Conservation (phyloP, 2,329 filamentous ascomycete genomes). For the Bisporella sp. region DNA sequence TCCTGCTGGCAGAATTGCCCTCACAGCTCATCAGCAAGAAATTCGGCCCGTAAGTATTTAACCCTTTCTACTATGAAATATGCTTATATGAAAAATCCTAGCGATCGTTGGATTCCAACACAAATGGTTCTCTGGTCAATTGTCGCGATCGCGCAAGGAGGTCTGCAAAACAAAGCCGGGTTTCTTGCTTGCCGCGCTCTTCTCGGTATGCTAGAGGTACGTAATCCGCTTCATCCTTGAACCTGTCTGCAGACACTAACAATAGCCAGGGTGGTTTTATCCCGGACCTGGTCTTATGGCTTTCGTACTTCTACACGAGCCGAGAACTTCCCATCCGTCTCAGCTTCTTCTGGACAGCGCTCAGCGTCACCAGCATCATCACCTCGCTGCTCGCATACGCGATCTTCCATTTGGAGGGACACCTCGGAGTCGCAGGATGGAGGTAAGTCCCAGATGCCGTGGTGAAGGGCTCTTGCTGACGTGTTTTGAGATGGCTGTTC, state of each 20-base stretch:
- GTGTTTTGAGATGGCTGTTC: slow-evolving; percentile 38
- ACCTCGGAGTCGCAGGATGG: slow-evolving; percentile 46
- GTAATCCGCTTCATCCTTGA: slow-evolving; percentile 17
- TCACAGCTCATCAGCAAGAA: slow-evolving; percentile 41
- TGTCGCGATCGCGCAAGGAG: slow-evolving; percentile 38
- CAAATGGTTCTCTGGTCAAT: slow-evolving; percentile 45
- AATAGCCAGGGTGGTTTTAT: slow-evolving; percentile 49
- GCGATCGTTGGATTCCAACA: slow-evolving; percentile 42
- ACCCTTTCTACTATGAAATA: too few species aligned
- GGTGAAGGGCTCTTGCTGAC: too few species aligned
- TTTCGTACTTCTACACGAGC: slow-evolving; percentile 71
- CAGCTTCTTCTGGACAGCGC: slow-evolving; percentile 64
- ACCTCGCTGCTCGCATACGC: slow-evolving; percentile 51
- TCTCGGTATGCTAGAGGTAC: slow-evolving; percentile 19
- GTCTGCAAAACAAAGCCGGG: slow-evolving; percentile 34
- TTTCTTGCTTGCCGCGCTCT: slow-evolving; percentile 37
- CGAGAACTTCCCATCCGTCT: slow-evolving; percentile 62
- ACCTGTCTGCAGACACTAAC: not conserved
- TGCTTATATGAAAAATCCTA: too few species aligned
- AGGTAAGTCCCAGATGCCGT: slow-evolving; percentile 1
- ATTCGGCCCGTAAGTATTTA: slow-evolving; percentile 30
- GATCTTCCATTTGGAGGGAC: slow-evolving; percentile 43
- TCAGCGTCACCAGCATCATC: slow-evolving; percentile 31
- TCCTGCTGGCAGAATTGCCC: slow-evolving; percentile 39
- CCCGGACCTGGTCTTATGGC: slow-evolving; percentile 57